phyloP scores from a whole-genome alignment of 2,329 filamentous ascomycete species.

The Zarea fungicola region DNA sequence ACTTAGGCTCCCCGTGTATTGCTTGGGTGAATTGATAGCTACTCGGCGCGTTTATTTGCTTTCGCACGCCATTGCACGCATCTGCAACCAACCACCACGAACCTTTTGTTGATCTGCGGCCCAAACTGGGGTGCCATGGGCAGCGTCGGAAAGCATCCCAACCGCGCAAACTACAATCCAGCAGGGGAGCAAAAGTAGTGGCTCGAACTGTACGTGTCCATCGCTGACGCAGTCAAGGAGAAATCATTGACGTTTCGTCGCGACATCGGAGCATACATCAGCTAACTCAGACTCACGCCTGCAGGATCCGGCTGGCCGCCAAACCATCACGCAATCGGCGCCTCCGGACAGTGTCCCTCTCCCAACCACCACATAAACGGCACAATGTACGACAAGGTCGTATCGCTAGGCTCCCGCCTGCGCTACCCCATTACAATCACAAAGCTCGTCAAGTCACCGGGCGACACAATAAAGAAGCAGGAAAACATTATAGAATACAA shows the following conservation, averaged over 20 bases:
- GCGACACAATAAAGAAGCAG: conserved; percentile 70
- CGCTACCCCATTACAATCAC: conserved; percentile 93
- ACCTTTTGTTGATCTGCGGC: too few species aligned
- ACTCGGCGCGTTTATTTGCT: not conserved
- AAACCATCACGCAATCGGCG: conserved; percentile 4
- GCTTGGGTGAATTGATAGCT: not conserved
- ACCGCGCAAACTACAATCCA: conserved; percentile 5
- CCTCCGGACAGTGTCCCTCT: not conserved
- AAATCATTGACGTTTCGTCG: not conserved
- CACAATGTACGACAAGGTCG: conserved; percentile 35
- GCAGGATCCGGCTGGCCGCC: conserved; percentile 1
- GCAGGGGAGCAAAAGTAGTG: not conserved
- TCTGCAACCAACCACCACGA: not conserved
- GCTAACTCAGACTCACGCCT: not conserved
- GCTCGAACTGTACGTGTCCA: not conserved
- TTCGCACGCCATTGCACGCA: not conserved
- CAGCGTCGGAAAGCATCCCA: conserved; percentile 4
- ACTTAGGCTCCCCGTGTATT: not conserved
- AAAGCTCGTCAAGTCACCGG: conserved; percentile 69
- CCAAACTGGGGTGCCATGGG: conserved; percentile 4
- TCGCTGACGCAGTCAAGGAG: not conserved
- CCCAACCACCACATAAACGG: not conserved
- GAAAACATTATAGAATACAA: conserved; percentile 81
- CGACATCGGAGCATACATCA: not conserved
- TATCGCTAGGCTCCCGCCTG: conserved; percentile 57